Evolutionary conservation across 306 rosid genomes (phyloP).

Genomic region (Cucumis hystrix): DNA sequence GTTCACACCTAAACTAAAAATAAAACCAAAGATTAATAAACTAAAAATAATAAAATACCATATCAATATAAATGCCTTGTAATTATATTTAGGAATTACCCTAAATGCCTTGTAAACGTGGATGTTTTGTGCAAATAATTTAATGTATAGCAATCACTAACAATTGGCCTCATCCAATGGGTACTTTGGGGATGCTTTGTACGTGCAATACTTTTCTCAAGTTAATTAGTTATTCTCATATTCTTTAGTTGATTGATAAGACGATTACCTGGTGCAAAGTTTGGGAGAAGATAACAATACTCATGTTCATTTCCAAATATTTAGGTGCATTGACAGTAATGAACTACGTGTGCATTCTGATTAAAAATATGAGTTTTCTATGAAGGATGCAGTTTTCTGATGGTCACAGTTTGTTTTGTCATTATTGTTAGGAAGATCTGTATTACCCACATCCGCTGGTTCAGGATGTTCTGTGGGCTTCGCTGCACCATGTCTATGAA

Average conservation of each 20-base stretch:
- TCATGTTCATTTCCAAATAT: neutral
- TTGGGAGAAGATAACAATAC: neutral
- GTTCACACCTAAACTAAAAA: no score
- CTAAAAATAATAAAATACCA: no score
- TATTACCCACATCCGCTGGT: slow-evolving; percentile 78
- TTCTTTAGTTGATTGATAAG: neutral
- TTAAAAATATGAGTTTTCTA: neutral
- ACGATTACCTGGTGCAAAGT: neutral
- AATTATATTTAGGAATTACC: no score
- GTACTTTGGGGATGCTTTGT: neutral
- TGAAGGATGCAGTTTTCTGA: neutral
- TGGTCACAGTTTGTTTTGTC: neutral
- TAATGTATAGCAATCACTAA: neutral
- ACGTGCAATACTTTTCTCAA: neutral
- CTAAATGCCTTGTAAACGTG: neutral
- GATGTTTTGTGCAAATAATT: neutral
- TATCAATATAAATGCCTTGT: no score
- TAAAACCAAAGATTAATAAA: no score
- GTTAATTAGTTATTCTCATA: neutral
- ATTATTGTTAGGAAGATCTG: slow-evolving; percentile 58
- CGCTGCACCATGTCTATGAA: slow-evolving; percentile 54
- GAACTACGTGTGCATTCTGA: neutral
- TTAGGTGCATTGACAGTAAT: neutral
- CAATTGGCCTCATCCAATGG: neutral
- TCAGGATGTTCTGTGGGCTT: slow-evolving; percentile 77